Evolutionary conservation across 306 rosid species (phyloP), one percentile per base, ranked within the genome.

Genomic region (Cyamopsis tetragonoloba): DNA sequence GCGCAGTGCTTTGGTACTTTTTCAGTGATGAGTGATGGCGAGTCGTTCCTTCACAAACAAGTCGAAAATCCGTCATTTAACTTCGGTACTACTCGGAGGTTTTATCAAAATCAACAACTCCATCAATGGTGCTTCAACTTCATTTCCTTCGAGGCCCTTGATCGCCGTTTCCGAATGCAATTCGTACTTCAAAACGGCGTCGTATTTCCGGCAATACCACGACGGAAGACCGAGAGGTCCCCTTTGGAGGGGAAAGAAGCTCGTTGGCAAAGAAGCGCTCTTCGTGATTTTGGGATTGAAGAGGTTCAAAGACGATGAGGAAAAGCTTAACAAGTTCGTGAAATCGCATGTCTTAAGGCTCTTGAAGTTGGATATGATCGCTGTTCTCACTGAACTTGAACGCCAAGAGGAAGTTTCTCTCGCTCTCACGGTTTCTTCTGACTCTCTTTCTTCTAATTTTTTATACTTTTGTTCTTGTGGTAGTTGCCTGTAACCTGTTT

Each of bases 171-270:
- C 62, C 6, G 80, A 66, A 68, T 15, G 53, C 51, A 56, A 59
- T 28, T 73, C 61, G 3, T 53, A n/a, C n/a, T n/a, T 28, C 51
- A 71, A 62, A 49, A 56, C 76, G 70, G 8, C 58, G 5, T 48
- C 32, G 53, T 73, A 35, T 61, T 65, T 81, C n/a, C 76, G 87
- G 74, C 83, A 71, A 20, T 93, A 84, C 82, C 99, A 88, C 31
- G 99, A 93, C 30, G 97, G 99, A 67, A 81, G 99, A 69, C 97
- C 97, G 12, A 83, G 99, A 69, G 99, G 99, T 0, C 96, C 99
- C 13, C 99, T 93, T 68, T 93, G 97, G 99, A 87, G 88, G 50
- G 96, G 96, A 18, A 88, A 88, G 74, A 93, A 93, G 80, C 73
- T 91, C 49, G 81, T 90, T 17, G 97, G 96, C 1, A 93, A 93